Evolutionary conservation across 1,284 basidiomycete genomes (phyloP), one percentile per base, ranked within the genome.

Genomic region (Sanguinoderma infundibulare): DNA sequence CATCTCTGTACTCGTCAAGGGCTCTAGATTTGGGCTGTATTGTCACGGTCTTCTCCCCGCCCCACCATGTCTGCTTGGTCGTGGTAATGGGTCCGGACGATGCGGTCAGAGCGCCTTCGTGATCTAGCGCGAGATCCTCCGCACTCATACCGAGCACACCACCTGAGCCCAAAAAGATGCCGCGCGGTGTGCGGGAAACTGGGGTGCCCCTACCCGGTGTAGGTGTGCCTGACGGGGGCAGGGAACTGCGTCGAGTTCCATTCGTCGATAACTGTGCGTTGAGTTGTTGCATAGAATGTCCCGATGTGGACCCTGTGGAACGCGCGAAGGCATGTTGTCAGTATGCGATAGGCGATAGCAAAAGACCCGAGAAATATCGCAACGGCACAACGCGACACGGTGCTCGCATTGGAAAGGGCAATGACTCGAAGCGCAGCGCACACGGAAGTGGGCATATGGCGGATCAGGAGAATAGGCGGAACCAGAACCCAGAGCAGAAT

Each of bases 61-160:
- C 73, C 60, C 72, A 77, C 76, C 77, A 77, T 34, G 73, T 75
- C 55, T 73, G 60, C 68, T 72, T 56, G 22, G 69, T 71, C 68
- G 68, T 71, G 38, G 67, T 71, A 57, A 62, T 44, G 2, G 40
- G 65, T 34, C 56, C 51, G 32, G 64, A 61, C 46, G 67, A 60
- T 46, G 70, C 70, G 30, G 14, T 24, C 10, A 36, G 49, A 10
- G 49, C n/a, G 9, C 15, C 17, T 26, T 26, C 42, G 46, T 71
- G 70, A 20, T 46, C 60, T 8, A 60, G 40, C 38, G 70, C 68
- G 55, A 77, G 64, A 44, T 70, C 68, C 44, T 72, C 64, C 30
- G 53, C 58, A 49, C 63, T 63, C 66, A 64, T 64, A 22, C 63
- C 63, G 15, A 62, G 61, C 55, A 67, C 64, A 36, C 62, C 67